Conservation (phyloP, 768 basidiomycete species). For the Suillus clintonianus region DNA sequence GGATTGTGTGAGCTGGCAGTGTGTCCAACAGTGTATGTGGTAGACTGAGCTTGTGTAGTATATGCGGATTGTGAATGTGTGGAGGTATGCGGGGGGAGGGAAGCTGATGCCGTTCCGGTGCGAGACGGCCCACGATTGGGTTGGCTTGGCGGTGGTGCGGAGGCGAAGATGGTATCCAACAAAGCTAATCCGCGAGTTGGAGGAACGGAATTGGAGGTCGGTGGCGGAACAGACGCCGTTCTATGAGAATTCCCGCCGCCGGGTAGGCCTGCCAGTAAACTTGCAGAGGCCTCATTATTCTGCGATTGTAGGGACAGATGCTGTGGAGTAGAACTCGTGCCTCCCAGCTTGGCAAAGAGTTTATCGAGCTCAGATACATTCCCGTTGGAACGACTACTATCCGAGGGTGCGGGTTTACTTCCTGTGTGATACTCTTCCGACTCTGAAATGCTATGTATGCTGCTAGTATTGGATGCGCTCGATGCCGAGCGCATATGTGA, state of each 20-base stretch:
- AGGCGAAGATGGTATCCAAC: conserved; percentile 74
- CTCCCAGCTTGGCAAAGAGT: conserved; percentile 43
- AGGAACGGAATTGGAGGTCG: conserved; percentile 27
- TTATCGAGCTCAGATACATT: conserved; percentile 43
- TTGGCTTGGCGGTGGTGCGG: conserved; percentile 41
- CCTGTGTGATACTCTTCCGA: conserved; percentile 28
- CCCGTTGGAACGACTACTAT: conserved; percentile 15
- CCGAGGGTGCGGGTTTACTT: conserved; percentile 9
- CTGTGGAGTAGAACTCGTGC: neutral
- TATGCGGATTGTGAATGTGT: conserved; percentile 15
- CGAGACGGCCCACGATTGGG: conserved; percentile 22
- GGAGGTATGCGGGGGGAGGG: conserved; percentile 18
- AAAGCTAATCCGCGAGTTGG: conserved; percentile 56
- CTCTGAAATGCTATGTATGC: conserved; percentile 37
- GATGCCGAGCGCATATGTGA: conserved; percentile 29
- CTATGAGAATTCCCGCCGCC: conserved; percentile 17
- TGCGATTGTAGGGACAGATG: conserved; percentile 11
- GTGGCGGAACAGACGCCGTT: conserved; percentile 26
- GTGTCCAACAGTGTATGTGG: conserved; percentile 17
- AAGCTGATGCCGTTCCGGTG: neutral
- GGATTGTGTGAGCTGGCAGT: conserved; percentile 28
- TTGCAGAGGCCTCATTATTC: conserved; percentile 36
- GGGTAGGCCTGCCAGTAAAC: conserved; percentile 48
- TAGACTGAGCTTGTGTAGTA: conserved; percentile 10
- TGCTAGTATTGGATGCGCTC: conserved; percentile 35